A percentile compares a stretch with the other conserved stretches of the same genome.
These are phyloP conservation scores for Crithidia fasciculata DNA, from an alignment of 208 protist species.

Conservation along the genomic window DNA sequence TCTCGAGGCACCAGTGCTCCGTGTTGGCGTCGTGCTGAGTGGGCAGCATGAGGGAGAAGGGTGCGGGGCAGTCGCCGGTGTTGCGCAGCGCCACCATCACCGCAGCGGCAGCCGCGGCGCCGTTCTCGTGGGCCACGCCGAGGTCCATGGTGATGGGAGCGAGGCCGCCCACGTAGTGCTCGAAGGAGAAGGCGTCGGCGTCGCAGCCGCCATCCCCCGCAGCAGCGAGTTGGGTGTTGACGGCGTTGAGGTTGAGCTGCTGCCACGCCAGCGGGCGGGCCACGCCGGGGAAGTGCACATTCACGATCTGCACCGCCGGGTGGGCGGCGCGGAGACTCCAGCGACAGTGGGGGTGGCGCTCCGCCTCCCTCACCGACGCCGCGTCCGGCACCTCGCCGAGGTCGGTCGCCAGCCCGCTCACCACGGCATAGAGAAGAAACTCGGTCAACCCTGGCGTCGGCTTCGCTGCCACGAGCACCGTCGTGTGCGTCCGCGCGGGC, in stretches of 20 bases:
- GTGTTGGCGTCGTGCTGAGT: slow-evolving; percentile 80
- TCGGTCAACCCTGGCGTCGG: slow-evolving; percentile 63
- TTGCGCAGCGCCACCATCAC: slow-evolving; percentile 79
- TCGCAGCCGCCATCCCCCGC: slow-evolving; percentile 30
- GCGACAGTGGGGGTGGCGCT: slow-evolving; percentile 75
- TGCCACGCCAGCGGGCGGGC: slow-evolving; percentile 53
- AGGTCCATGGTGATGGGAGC: slow-evolving; percentile 82
- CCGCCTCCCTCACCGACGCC: slow-evolving; percentile 46
- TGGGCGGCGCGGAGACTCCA: slow-evolving; percentile 61
- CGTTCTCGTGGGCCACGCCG: slow-evolving; percentile 53
- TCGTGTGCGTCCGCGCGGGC: slow-evolving; percentile 84
- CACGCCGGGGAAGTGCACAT: slow-evolving; percentile 61
- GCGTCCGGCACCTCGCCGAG: slow-evolving; percentile 42
- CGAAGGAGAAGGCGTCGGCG: slow-evolving; percentile 69
- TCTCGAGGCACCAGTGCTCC: slow-evolving; percentile 88
- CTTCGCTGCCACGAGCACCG: slow-evolving; percentile 74
- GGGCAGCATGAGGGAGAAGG: slow-evolving; percentile 85
- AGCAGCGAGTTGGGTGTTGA: slow-evolving; percentile 78
- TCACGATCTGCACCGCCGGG: slow-evolving; percentile 82
- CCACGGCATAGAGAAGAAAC: slow-evolving; percentile 80
- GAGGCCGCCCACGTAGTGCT: slow-evolving; percentile 74
- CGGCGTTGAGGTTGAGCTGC: slow-evolving; percentile 72
- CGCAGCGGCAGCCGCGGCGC: slow-evolving; percentile 32
- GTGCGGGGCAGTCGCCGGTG: slow-evolving; percentile 63
- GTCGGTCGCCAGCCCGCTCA: slow-evolving; percentile 50